Evolutionary conservation across 352 stramenopile genomes (phyloP), one percentile per base, ranked within the genome.

Genomic region (Globisporangium spiculum): DNA sequence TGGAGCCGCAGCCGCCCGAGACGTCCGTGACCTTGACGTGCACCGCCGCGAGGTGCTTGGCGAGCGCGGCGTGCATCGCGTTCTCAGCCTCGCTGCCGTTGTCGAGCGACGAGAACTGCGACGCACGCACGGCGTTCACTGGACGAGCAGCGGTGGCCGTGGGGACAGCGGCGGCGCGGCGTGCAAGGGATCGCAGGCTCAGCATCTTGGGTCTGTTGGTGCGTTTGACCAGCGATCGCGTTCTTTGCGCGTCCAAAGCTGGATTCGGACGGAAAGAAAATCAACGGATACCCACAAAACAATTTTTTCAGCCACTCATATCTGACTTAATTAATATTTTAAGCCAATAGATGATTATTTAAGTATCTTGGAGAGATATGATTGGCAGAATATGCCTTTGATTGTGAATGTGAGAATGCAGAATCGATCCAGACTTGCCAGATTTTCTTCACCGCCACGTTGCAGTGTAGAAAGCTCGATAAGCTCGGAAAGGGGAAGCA

Each of bases 1-100:
- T 96, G 69, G 86, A 90, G 65, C 90, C 90, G 66, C 90, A 97
- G 64, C 90, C 90, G 63, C 90, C 90, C 20, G 89, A 96, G 30
- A 97, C 87, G 73, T 97, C 90, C 26, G 83, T 78, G 27, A 97
- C 88, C 57, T 92, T 90, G 60, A 96, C 88, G 73, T 96, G 81
- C 53, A 83, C 79, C 22, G 89, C 86, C 44, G 88, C 75, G 46
- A 97, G 78, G 54, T 82, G 74, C 62, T 68, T 52, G 67, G 73
- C 65, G 30, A 97, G 77, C 53, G 84, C 74, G 59, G 22, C 27
- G 66, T 92, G 81, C 89, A 96, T 96, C 16, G 83, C 75, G 54
- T 80, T 67, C 71, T 96, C 89, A 0, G 80, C 81, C 27, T 89
- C 78, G 12, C 63, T 77, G 26, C 71, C 75, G 38, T 66, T 77